Evolutionary conservation across 139 green algal genomes (phyloP), one percentile per base, ranked within the genome.

Genomic region (Eudorina sp.): DNA sequence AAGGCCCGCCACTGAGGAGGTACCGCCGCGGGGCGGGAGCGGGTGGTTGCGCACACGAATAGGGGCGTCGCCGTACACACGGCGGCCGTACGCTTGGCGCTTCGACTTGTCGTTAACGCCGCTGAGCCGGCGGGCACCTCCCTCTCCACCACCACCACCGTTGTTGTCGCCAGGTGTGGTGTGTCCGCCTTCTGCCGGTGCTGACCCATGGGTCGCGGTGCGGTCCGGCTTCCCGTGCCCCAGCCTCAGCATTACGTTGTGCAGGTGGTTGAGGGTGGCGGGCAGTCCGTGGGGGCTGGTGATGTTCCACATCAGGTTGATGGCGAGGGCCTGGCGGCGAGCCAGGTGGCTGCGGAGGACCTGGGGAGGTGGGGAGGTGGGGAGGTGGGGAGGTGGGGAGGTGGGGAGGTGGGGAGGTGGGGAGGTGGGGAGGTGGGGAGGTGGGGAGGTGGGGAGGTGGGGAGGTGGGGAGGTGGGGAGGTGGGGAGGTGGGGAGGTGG

Each of bases 251-350:
- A 86, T 19, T 19, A 40, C 31, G 41, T 75, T 75, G 55, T 75
- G 25, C 38, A 86, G 29, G 79, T 58, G 41, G 34, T 23, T 23
- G 6, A 86, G 79, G 1, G 41, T 6, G 11, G 60, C 58, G 38
- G 79, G 58, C 14, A 53, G 79, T 27, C 79, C 79, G 41, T 86
- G 79, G 0, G 79, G 58, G 2, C 53, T 60, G 55, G 27, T 62
- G 40, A 62, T 62, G 79, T 86, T 86, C 79, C 79, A 86, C 79
- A 86, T 75, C 34, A 76, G n/a, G 40, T 62, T 86, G 3, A 86
- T 8, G 13, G 31, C 58, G 27, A 58, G 79, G 25, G 53, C 53
- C 53, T 40, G 53, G 19, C 77, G 77, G 11, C 77, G 77, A 2
- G 77, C 18, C 53, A 21, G 18, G 53, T 72, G 31, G 23, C 19